Evolutionary conservation across 306 rosid species (phyloP), one percentile per base, ranked within the genome.

Genomic region (Vicia sativa): DNA sequence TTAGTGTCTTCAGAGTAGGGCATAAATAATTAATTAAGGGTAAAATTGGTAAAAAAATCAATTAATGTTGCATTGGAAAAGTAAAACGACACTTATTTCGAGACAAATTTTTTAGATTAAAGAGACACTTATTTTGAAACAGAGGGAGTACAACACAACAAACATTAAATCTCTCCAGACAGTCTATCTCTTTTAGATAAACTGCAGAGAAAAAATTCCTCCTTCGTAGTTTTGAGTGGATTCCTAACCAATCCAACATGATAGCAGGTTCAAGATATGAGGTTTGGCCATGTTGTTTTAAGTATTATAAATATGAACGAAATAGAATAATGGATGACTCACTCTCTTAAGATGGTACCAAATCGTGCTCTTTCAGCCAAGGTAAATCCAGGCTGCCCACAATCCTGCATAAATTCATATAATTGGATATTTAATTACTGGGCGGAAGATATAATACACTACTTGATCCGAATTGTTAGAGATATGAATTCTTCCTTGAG

Each of bases 341-440:
- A 93, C 98, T 90, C 91, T 79, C 77, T 90, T 89, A 90, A 72
- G 75, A 93, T 85, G 74, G 76, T 77, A 64, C 84, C 86, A 81
- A 93, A 93, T 15, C 98, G 86, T 71, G 62, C 85, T 80, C 98
- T 87, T 84, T 93, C 98, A 26, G 91, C 64, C 79, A 87, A 70
- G 71, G 97, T 93, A 85, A 88, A 93, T 42, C 98, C 98, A 62
- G 98, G 98, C 83, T 93, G 97, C 62, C 98, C 98, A 2, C 80
- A 86, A 60, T 93, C 98, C 97, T 93, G 85, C 83, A 83, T 19
- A 62, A 68, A 62, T 42, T 60, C 64, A 61, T 31, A 43, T 50
- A 45, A 41, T 52, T 61, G 35, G 73, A 68, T 71, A 67, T 38
- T 64, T 50, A 48, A 73, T 28, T 18, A 67, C 68, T 37, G 19